Evolutionary conservation across 192 early-diverging fungal genomes (phyloP), one percentile per base, ranked within the genome.

Genomic region (Umbelopsis isabellina): DNA sequence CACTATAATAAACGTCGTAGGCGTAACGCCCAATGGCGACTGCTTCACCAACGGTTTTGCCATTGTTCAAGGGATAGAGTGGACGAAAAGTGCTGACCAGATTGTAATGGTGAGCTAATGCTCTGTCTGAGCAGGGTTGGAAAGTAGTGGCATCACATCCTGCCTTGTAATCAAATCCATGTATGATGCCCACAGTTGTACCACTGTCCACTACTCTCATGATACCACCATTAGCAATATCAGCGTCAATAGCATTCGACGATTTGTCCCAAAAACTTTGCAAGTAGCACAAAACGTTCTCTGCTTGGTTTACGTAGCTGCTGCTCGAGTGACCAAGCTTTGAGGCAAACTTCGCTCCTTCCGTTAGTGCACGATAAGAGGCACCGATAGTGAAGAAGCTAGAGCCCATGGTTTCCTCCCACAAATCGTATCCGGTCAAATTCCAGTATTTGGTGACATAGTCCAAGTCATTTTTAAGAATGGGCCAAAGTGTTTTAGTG

Each of bases 341-440:
- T 61, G 55, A 61, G 0, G 55, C 55, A 33, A 61, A 61, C 4
- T 41, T 13, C 4, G 84, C 79, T 49, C 88, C 91, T 18, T 72
- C 75, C 1, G 49, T 16, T 9, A 93, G 74, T 15, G 90, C 90
- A 16, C 71, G 66, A 5, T 74, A 73, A 69, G 87, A 87, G 5
- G 83, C 89, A 55, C 79, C 50, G 7, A 72, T 68, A 8, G 89
- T 93, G 72, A 87, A 90, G 45, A 85, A 89, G 74, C 90, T 87
- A 46, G 74, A 37, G 10, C 86, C 90, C 2, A 75, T 65, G 3
- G 82, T 69, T 61, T 93, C 92, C 65, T 93, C 92, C 92, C 92
- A 93, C 16, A 92, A 82, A 70, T 93, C 88, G 30, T 76, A 73
- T n/a, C 46, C 41, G 20, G 65, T 46, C 8, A 48, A 12, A 27